Evolutionary conservation across 2,329 filamentous ascomycete genomes (phyloP), one percentile per base, ranked within the genome.

Genomic region (Malbranchea cinnamomea): DNA sequence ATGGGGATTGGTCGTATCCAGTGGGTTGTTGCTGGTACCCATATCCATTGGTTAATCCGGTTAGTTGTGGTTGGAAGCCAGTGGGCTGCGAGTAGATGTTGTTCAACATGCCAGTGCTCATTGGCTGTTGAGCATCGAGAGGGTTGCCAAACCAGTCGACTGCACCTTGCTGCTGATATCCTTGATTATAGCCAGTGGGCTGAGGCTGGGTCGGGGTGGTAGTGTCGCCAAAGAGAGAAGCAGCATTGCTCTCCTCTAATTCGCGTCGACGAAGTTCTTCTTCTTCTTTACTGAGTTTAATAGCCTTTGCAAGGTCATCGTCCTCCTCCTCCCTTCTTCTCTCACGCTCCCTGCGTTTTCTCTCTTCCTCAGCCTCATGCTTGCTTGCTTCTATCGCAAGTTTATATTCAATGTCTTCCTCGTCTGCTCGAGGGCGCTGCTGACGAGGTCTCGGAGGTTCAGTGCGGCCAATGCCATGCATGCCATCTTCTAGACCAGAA

Each of bases 81-180:
- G 83, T 91, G 3, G 73, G 78, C 52, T 93, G 84, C 25, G 71
- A 67, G 47, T 78, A 78, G 37, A 73, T 69, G 43, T 71, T 74
- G 54, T 75, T 75, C 39, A 77, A 54, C 45, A 66, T 78, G 4
- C 73, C 74, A 9, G 74, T 78, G 31, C 63, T 68, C 52, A 85
- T 75, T 42, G 77, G 61, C 40, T 67, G 67, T 51, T 81, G 77
- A 46, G 74, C 75, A 35, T 87, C 81, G 46, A 95, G 78, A 8
- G 85, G 83, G 54, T 98, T 98, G 35, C 87, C 89, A 45, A 91
- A 89, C 73, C 91, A 95, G 57, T 98, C 89, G 11, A 98, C 89
- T 8, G 83, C 82, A 34, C 79, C 79, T 50, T 93, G 87, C 58
- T 98, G 89, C 60, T 95, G 85, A 49, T 98, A 98, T 26, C 87